Base-by-base conservation (phyloP, 2,329 filamentous ascomycete genomes). In the Pseudocercospora cruenta region DNA sequence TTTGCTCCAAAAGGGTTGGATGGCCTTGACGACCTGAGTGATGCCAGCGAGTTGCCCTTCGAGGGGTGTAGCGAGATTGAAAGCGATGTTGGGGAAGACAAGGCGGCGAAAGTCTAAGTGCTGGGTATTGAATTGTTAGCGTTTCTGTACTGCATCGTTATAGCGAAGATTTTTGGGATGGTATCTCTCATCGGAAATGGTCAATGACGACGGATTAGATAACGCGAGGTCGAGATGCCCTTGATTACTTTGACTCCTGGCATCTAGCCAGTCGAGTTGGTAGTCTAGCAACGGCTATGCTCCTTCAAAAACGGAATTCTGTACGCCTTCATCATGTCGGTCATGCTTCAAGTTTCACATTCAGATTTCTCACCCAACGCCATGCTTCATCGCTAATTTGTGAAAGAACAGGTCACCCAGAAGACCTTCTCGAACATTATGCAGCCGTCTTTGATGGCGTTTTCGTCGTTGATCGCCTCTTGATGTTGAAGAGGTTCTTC, bases 401-500 rank as follows among this genome's bases (percentile, higher is more conserved):
- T 3, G 26, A 31, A 26, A 55, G 2, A 2, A 28, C 9, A 26
- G 3, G 51, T 4, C 24, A 2, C 6, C 7, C 10, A 33, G 31
- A 33, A 10, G 31, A 33, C 31, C 31, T 33, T 33, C 10, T 1
- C 31, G 10, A 1, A n/a, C 4, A 58, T 62, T 39, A 67, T 31
- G 24, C 33, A 14, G 62, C 62, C 21, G 39, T 62, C 22, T 61
- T 58, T 9, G 58, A 39, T 9, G 67, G 31, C 16, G 64, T 63
- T 21, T 67, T 67, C 16, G 49, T 58, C 31, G 70, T 71, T 16
- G 71, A 66, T 28, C 67, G 68, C 2, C 73, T 55, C 68, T 77
- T 78, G 58, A 78, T 74, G 8, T 69, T 76, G 66, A 78, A 74
- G 36, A 77, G 68, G 33, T 70, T 77, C 69, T 78, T 79, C 65